phyloP scores from a whole-genome alignment of 805 yeast species.

The Isabelozyma rhagii region DNA sequence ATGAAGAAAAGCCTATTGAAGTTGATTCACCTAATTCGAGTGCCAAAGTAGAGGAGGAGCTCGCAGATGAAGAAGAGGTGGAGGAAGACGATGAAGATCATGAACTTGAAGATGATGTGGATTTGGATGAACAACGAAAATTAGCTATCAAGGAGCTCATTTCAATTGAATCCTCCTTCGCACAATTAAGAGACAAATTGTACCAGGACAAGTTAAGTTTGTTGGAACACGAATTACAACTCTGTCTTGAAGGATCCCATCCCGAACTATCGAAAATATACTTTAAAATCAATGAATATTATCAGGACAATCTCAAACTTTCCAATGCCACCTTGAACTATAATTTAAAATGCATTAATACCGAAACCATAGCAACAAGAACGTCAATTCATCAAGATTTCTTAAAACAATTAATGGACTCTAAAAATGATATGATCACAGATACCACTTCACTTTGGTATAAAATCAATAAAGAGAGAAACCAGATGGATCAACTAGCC shows the following conservation, averaged over 20 bases:
- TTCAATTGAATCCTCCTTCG: slow-evolving; percentile 82
- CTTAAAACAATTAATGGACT: slow-evolving; percentile 62
- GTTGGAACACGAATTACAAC: slow-evolving; percentile 76
- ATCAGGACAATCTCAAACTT: slow-evolving; percentile 61
- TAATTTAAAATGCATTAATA: slow-evolving; percentile 71
- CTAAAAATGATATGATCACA: slow-evolving; percentile 60
- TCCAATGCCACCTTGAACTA: slow-evolving; percentile 48
- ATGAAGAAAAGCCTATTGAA: slow-evolving; percentile 9
- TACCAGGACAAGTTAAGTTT: slow-evolving; percentile 79
- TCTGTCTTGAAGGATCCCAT: slow-evolving; percentile 87
- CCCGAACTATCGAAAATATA: slow-evolving; percentile 80
- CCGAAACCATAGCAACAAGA: slow-evolving; percentile 76
- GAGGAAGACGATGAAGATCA: slow-evolving; percentile 8
- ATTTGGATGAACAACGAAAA: slow-evolving; percentile 44
- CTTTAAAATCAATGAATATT: slow-evolving; percentile 66
- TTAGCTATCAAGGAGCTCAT: slow-evolving; percentile 72
- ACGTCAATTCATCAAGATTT: slow-evolving; percentile 83
- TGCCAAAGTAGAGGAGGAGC: slow-evolving; percentile 10
- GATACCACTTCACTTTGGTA: slow-evolving; percentile 87
- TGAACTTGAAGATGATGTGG: slow-evolving; percentile 13
- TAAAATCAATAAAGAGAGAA: slow-evolving; percentile 82
- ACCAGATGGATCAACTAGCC: slow-evolving; percentile 68
- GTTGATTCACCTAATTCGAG: not conserved
- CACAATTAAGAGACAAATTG: slow-evolving; percentile 75
- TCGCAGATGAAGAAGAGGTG: slow-evolving; percentile 10